Evolutionary conservation across 2,329 filamentous ascomycete genomes (phyloP), one percentile per base, ranked within the genome.

Genomic region (Trichoderma harzianum): DNA sequence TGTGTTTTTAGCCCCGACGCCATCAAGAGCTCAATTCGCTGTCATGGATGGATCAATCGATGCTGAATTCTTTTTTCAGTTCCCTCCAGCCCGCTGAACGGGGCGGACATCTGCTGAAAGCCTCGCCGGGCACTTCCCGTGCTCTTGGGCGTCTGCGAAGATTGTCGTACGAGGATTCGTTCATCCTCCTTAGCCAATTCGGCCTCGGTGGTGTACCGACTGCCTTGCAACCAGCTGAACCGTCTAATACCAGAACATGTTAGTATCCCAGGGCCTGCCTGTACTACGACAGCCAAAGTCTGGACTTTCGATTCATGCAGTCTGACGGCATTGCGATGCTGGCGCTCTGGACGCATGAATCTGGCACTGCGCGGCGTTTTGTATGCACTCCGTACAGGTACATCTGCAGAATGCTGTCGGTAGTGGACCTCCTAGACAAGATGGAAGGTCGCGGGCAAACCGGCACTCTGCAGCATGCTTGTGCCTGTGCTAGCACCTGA

Each of bases 1-100:
- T 39, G 64, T 43, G 34, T 53, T 57, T 66, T 57, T 66, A 66
- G 64, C 64, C 64, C 64, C 64, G 64, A 66, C 64, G 64, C 47
- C 47, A 66, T 28, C 14, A n/a, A 62, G 51, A 14, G 34, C 43
- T 66, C 18, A 32, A 24, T 6, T 18, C 24, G 32, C 10, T 39
- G 8, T 21, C 47, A 10, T 51, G 47, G 47, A 24, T 51, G 47
- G n/a, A 11, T 24, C 18, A 21, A 21, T 21, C 12, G 47, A 51
- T 21, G 34, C 16, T 43, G 60, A 14, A 14, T 43, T 39, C 5
- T 18, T 18, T 39, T 43, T 28, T 24, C 8, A 11, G 5, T 43
- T 62, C n/a, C 18, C 11, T 65, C 18, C 62, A 53, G 14, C 34
- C 18, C 18, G 43, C 43, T 26, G 28, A 14, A 51, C n/a, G 39